Evolutionary conservation across 2,329 filamentous ascomycete species (phyloP), one percentile per base, ranked within the genome.

Genomic region (Aspergillus fumigatus): DNA sequence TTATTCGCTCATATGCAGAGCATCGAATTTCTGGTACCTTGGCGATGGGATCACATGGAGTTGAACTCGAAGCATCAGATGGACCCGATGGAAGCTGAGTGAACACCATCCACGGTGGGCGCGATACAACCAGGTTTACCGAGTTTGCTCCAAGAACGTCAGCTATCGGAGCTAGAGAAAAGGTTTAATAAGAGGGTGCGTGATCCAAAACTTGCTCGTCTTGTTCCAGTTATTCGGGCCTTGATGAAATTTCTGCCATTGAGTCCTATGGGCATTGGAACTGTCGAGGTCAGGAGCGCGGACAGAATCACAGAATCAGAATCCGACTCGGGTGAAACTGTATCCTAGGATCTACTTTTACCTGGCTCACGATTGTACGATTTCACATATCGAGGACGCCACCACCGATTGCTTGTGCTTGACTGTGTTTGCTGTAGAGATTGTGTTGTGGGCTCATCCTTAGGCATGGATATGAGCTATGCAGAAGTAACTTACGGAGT

Each of bases 201-300:
- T 9, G 29, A 65, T 58, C 59, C 58, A 56, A 45, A 41, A 19
- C 57, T 63, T 27, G 9, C 51, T 25, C 56, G 52, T 54, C 58
- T 67, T 40, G 48, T 59, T 40, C 27, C n/a, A n/a, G 60, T 66
- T 10, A 63, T 58, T 38, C 53, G 59, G 56, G 58, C 59, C 55
- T 59, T 66, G 53, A 65, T 67, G 60, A 49, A 56, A 54, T 62
- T 67, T 48, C 26, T 61, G 49, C 65, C 62, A 19, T 63, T 56
- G n/a, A 62, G 51, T 59, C 58, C 65, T 23, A 38, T 66, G n/a
- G 54, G 63, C 59, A 60, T 64, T 66, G 54, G 55, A 53, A 52
- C 51, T 66, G 43, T 43, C 50, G 19, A 35, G 32, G 32, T 6
- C 29, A 32, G 29, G 10, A 32, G 29, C 14, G 29, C 29, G 4